Percentiles rank a stretch among this genome's conserved stretches.
Conservation (phyloP, 371 early-diverging fungal species). For the Coemansia sp. region DNA sequence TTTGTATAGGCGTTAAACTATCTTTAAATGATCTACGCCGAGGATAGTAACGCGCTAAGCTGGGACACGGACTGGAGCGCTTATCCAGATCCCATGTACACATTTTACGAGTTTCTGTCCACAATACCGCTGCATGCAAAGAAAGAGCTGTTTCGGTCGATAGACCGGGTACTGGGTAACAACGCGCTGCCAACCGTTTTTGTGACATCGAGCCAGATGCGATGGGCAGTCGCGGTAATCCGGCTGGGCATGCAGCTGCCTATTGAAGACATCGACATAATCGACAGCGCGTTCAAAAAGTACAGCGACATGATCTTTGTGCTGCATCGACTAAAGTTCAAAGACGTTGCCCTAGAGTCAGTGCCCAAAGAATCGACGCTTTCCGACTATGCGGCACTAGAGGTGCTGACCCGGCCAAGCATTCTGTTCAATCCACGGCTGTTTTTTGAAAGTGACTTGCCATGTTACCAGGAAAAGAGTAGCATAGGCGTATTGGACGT, state of each 20-base stretch:
- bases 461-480: neutral
- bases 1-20: neutral
- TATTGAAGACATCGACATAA: slow-evolving; percentile 22
- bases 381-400: slow-evolving; percentile 4
- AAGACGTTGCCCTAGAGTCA: neutral
- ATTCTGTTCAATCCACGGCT: slow-evolving; percentile 38
- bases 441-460: slow-evolving; percentile 38
- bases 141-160: slow-evolving; percentile 29
- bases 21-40: slow-evolving; percentile 20
- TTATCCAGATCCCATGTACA: neutral
- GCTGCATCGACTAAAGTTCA: slow-evolving; percentile 9
- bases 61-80: slow-evolving; percentile 15
- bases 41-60: slow-evolving; percentile 29
- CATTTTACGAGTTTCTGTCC: slow-evolving; percentile 22
- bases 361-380: neutral
- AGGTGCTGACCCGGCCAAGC: slow-evolving; percentile 22
- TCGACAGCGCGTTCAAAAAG: slow-evolving; percentile 28
- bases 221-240: slow-evolving; percentile 33
- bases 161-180: slow-evolving; percentile 11
- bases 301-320: slow-evolving; percentile 34
- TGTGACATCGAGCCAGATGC: slow-evolving; percentile 22
- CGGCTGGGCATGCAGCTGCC: slow-evolving; percentile 43
- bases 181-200: slow-evolving; percentile 18
- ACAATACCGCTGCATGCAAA: slow-evolving; percentile 29
- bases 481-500: neutral